phyloP scores from a whole-genome alignment of 192 early-diverging fungal genomes.

The Obelidium mucronatum region DNA sequence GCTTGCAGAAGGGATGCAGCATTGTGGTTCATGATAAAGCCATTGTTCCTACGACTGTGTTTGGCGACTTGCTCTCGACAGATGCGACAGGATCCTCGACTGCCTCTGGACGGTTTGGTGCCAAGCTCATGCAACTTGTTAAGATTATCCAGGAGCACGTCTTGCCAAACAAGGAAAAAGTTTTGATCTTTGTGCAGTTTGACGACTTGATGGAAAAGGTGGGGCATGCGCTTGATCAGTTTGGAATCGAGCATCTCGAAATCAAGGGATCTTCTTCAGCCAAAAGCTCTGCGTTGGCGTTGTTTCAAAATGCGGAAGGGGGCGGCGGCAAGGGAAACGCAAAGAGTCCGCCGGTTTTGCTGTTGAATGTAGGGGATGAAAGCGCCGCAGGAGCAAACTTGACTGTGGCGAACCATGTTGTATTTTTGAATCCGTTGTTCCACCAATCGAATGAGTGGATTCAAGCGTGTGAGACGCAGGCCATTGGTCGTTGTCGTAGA shows the following conservation, averaged over 20 bases:
- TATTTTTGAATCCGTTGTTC: conserved; percentile 52
- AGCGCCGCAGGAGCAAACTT: conserved; percentile 55
- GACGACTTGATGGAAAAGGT: conserved; percentile 47
- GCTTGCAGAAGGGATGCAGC: conserved; percentile 41
- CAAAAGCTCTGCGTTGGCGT: conserved; percentile 31
- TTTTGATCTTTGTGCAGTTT: conserved; percentile 55
- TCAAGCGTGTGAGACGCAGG: conserved; percentile 50
- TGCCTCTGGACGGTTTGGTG: conserved; percentile 40
- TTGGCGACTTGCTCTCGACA: conserved; percentile 14
- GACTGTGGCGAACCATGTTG: conserved; percentile 53
- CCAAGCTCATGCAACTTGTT: conserved; percentile 43
- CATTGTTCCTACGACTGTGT: conserved; percentile 37
- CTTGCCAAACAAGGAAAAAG: conserved; percentile 37
- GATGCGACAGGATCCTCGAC: background rate
- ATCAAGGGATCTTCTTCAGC: conserved; percentile 44
- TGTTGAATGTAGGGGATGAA: conserved; percentile 53
- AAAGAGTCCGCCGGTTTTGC: conserved; percentile 38
- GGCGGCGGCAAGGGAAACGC: too few relatives aligned
- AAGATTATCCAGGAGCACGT: conserved; percentile 31
- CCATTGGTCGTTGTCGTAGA: conserved; percentile 51
- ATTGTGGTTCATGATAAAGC: conserved; percentile 42
- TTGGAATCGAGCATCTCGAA: conserved; percentile 41
- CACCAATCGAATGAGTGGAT: conserved; percentile 42
- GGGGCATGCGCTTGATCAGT: conserved; percentile 38
- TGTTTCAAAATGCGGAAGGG: conserved; percentile 38